Evolutionary conservation across 2,329 filamentous ascomycete genomes (phyloP).

Genomic region (Pyricularia sp.): DNA sequence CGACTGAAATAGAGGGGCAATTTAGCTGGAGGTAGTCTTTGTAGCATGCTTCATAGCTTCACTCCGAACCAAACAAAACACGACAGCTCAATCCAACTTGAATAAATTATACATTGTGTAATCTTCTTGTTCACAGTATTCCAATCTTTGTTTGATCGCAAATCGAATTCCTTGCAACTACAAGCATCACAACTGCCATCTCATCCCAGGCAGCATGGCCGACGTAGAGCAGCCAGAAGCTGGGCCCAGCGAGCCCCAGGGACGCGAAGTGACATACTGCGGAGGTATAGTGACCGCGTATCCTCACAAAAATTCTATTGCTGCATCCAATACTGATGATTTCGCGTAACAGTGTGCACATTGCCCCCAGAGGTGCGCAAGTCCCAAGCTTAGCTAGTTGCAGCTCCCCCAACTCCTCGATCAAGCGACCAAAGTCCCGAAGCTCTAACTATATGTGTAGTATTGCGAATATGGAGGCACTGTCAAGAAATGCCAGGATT

Average conservation of each 20-base stretch:
- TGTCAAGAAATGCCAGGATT: conserved; percentile 93
- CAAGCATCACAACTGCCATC: not conserved
- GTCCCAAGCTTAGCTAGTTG: not conserved
- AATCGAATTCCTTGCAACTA: not conserved
- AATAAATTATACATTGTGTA: not conserved
- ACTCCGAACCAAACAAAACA: not conserved
- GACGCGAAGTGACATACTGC: conserved; percentile 3
- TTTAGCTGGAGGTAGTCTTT: not conserved
- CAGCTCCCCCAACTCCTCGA: not conserved
- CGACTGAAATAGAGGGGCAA: not conserved
- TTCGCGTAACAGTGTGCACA: conserved; percentile 45
- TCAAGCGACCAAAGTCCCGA: conserved; percentile 2
- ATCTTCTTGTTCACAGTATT: not conserved
- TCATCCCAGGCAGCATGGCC: not conserved
- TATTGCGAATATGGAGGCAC: conserved; percentile 99
- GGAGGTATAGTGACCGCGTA: not conserved
- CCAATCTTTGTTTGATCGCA: not conserved
- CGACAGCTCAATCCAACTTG: not conserved
- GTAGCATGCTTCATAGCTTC: not conserved
- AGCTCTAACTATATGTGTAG: conserved; percentile 35
- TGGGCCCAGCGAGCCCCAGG: conserved; percentile 2
- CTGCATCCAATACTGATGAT: not conserved
- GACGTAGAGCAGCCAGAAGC: conserved; percentile 5
- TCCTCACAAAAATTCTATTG: not conserved
- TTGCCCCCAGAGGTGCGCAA: conserved; percentile 52